Base-by-base conservation (phyloP, 495 filamentous ascomycete genomes). In the Pyronema domesticum region DNA sequence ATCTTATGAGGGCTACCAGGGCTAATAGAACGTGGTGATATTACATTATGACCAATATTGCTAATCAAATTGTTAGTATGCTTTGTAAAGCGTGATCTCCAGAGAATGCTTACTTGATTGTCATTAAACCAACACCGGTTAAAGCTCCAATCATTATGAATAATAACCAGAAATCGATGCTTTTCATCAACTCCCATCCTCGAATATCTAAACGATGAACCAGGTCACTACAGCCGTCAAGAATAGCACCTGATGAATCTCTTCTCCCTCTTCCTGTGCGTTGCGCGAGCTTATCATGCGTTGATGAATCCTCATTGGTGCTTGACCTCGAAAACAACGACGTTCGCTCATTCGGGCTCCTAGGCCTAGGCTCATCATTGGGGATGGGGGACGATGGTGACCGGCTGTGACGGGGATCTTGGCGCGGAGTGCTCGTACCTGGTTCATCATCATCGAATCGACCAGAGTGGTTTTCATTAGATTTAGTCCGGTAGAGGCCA, bases 101-200 rank as follows among this genome's bases (percentile, higher is more conserved):
- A 30, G 46, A 13, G 46, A 13, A 45, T 10, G 23, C 86, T 69
- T 71, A 94, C 87, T 98, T 98, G 67, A 98, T 98, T 3, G 93
- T 96, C 91, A 98, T 98, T 63, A 96, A 68, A 9, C 91, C 91
- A 64, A 95, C 84, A 42, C 91, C 91, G 15, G 87, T 86, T 57
- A 96, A 71, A 13, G 95, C 74, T 35, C 82, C 89, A 76, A 96
- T 82, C 37, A 93, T 77, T 49, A 76, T 60, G 65, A 87, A 96
- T 39, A 93, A 70, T 60, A 91, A 80, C 86, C 88, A 96, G 68
- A 96, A 98, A 49, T 94, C 85, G 51, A 80, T 57, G 46, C 73
- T 76, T 36, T 70, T 71, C n/a, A 95, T 72, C 69, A 98, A 74
- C 37, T 77, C 77, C 67, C 85, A 68, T 52, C 91, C 91, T 65